Evolutionary conservation across 495 filamentous ascomycete species (phyloP), one percentile per base, ranked within the genome.

Genomic region (Rostrohypoxylon terebratum): DNA sequence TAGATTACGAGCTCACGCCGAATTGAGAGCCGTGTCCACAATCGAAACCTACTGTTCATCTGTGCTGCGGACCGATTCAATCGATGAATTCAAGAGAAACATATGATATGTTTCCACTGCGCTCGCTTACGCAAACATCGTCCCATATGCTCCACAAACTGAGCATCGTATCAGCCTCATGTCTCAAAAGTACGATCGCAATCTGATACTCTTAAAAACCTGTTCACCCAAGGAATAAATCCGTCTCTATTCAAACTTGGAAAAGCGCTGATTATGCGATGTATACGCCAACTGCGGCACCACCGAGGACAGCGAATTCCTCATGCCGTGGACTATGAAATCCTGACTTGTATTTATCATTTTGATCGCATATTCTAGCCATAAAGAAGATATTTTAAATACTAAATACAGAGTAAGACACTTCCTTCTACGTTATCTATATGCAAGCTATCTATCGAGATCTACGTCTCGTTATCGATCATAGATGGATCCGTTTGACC

Each of bases 1-100:
- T 78, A 77, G 67, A 77, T 68, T 60, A 57, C 55, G 60, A 63
- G 71, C 67, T 63, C 69, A 61, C 58, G 48, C 69, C 71, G 16
- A 58, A 60, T 67, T 38, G 45, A 73, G 63, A 57, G 66, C 66
- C 51, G 45, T 47, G 57, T 69, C 55, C 50, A 66, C 67, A 57
- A 63, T 58, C 48, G 59, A 45, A n/a, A n/a, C n/a, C 50, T 53
- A 62, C 18, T 68, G 59, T 64, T 18, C 31, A 16, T 58, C 69
- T 59, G 60, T 77, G 50, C 38, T 40, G 8, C 21, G 28, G 38
- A 31, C 18, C 51, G 10, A 25, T 33, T 23, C 55, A 42, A 20
- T 18, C 1, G 4, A 6, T 50, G 20, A 25, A 13, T 10, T 50
- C 23, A 14, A 13, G 23, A 28, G 48, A 31, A 28, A 53, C 48